Base-by-base conservation (phyloP, 23 red algal species). In the Pyropia yezoensis region DNA sequence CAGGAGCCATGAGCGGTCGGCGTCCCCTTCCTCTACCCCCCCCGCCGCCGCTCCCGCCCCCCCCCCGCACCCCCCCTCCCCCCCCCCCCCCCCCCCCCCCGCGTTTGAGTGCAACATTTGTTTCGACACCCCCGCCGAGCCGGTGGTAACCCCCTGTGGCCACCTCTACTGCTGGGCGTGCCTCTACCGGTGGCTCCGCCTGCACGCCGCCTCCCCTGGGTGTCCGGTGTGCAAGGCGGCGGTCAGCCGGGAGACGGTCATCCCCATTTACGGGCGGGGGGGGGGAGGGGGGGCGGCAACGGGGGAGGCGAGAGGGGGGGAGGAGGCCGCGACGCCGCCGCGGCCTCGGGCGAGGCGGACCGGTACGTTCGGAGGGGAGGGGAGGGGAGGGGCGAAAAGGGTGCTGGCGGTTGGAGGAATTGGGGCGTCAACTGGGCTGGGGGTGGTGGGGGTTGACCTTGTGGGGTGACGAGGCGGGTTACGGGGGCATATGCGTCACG, bases 141-240 rank as follows among this genome's bases (percentile, higher is more conserved):
- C 94, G 17, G 94, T 98, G 29, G 86, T 98, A 17, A 98, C 94
- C 25, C 69, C 76, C 14, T 98, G 94, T 49, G 94, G 94, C 57
- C 94, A 98, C 83, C 76, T 98, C 62, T 98, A 79, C 63, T 98
- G 94, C 62, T 98, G 94, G 94, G 68, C 82, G 50, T 91, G 86
- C 61, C 67, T 98, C 1, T 90, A 85, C 50, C 59, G 62, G 27
- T 96, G 80, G 80, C 77, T 88, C 63, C 63, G 70, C 25, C 59
- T 63, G 25, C 82, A 87, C 29, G 66, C 85, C 19, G 80, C 79
- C 0, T 65, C 63, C 14, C 61, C 90, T n/a, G 65, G 67, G 58
- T 98, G 94, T 74, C 94, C 94, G 47, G 78, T 90, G 63, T 98
- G 94, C 73, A 98, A 98, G 59, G 71, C 94, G 29, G 71, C 52